Evolutionary conservation across 345 rosid species (phyloP).

Genomic region (Rhodamnia argentea): DNA sequence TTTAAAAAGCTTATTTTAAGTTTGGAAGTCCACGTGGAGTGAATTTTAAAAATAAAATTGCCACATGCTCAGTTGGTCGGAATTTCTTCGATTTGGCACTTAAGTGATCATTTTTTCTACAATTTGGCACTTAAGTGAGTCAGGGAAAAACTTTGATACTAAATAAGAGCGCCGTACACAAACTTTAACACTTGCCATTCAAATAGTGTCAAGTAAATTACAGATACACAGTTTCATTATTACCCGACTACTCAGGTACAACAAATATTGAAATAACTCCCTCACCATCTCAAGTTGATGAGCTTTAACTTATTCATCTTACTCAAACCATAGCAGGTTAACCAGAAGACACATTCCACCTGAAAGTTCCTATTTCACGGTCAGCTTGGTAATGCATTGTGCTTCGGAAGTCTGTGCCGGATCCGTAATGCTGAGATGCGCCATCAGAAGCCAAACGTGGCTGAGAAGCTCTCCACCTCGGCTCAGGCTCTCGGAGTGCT

Average conservation of each 20-base stretch:
- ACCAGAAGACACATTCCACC: not conserved
- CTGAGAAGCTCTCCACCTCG: slow-evolving; percentile 46
- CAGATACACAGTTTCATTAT: not conserved
- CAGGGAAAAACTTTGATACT: no score
- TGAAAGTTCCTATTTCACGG: not conserved
- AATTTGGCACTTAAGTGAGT: no score
- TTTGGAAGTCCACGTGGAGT: no score
- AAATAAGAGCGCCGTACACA: no score
- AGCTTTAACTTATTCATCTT: not conserved
- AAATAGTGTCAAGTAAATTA: no score
- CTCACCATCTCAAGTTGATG: not conserved
- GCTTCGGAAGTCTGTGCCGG: slow-evolving; percentile 25
- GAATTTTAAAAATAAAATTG: no score
- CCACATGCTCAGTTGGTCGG: no score
- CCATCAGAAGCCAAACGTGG: slow-evolving; percentile 44
- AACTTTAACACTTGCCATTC: no score
- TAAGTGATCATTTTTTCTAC: no score
- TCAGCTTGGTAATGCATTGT: slow-evolving; percentile 32
- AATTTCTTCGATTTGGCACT: no score
- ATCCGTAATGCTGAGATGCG: slow-evolving; percentile 44
- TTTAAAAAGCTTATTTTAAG: no score
- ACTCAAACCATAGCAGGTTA: not conserved
- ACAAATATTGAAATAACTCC: not conserved
- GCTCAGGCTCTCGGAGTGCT: slow-evolving; percentile 34
- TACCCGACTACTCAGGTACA: not conserved